Evolutionary conservation across 805 yeast species (phyloP), one percentile per base, ranked within the genome.

Genomic region (Candida odintsovae): DNA sequence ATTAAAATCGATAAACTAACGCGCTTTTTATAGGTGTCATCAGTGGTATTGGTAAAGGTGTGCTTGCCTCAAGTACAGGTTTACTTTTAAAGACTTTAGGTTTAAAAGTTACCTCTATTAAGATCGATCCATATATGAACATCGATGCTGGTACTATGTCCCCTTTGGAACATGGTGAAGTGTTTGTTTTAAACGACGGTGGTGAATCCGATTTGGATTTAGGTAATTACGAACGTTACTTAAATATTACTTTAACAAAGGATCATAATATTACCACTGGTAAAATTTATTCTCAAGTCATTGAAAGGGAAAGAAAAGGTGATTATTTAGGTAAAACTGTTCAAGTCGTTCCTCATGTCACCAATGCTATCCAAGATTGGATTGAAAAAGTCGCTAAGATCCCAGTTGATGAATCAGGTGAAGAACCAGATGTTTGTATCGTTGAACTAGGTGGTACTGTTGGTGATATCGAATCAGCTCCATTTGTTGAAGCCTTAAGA

Each of bases 121-220:
- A 94, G 69, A 94, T 94, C 62, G 99, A 94, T 72, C 99, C 99
- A 37, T 94, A 94, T 71, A 87, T 94, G 95, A 94, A 94, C 72
- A 89, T 94, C 57, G 99, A 94, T 72, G 99, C 99, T 36, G 99
- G 99, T 60, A 94, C 99, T 40, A 94, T 94, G 99, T 88, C 97
- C 38, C 99, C 99, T 20, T 75, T 94, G 64, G 99, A 94, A 69
- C 99, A 94, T 65, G 99, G 99, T 59, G 99, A 94, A 70, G 96
- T 96, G 66, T 94, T 94, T 66, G 98, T 94, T 44, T 76, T 94
- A 63, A 87, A 92, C 67, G 99, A 94, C 66, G 99, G 99, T 67
- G 99, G 99, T 59, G 99, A 94, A 71, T 96, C 92, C 41, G 99
- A 94, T 71, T 78, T 94, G 64, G 99, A 94, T 72, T 75, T 94